phyloP scores from a whole-genome alignment of 1,139 yeast genomes.

The Yamadazyma triangularis region DNA sequence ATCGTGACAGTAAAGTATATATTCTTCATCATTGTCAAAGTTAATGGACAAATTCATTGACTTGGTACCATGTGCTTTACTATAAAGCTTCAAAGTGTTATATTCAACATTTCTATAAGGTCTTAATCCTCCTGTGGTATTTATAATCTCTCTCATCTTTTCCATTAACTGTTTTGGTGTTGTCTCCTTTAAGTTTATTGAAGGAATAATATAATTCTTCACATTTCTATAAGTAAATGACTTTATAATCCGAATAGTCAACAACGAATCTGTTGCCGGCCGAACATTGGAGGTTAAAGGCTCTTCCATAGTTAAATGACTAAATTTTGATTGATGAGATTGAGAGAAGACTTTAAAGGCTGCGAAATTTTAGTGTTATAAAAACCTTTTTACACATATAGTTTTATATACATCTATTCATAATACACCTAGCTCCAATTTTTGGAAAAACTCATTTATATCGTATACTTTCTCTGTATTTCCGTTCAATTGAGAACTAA shows the following conservation, averaged over 20 bases:
- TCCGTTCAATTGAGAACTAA: slow-evolving; percentile 19
- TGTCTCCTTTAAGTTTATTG: slow-evolving; percentile 66
- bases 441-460: slow-evolving; percentile 18
- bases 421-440: slow-evolving; percentile 21
- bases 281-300: slow-evolving; percentile 67
- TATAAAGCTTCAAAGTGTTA: slow-evolving; percentile 79
- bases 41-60: slow-evolving; percentile 90
- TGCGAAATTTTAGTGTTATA: no score
- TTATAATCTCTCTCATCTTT: slow-evolving; percentile 41
- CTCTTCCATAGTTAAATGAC: slow-evolving; percentile 48
- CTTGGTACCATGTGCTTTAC: slow-evolving; percentile 93
- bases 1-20: slow-evolving; percentile 47
- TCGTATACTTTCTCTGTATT: slow-evolving; percentile 23
- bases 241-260: slow-evolving; percentile 83
- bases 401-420: slow-evolving; percentile 6
- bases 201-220: slow-evolving; percentile 68
- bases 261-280: slow-evolving; percentile 63
- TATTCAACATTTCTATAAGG: slow-evolving; percentile 79
- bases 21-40: slow-evolving; percentile 60
- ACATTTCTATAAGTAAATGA: slow-evolving; percentile 92
- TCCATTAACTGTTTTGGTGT: slow-evolving; percentile 63
- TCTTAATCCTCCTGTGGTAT: slow-evolving; percentile 65
- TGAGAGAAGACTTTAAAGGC: no score
- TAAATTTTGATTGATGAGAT: no score
- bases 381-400: no score